A percentile compares a stretch with the other conserved stretches of the same genome.
Evolutionary conservation across 495 filamentous ascomycete species (phyloP).

Genomic region (Xylaria scruposa): DNA sequence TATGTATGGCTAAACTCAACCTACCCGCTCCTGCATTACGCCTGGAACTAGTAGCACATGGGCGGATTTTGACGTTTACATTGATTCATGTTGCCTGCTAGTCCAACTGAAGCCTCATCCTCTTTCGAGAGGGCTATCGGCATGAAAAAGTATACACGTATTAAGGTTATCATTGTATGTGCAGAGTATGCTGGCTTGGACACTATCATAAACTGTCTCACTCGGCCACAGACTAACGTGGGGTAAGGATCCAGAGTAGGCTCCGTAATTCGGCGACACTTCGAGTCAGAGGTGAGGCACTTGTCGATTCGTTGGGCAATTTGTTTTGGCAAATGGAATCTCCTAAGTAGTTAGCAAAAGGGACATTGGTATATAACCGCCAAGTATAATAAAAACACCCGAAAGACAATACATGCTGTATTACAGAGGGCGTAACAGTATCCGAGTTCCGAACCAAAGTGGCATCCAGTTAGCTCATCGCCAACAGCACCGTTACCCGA

Average conservation of each 20-base stretch:
- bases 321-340: slow-evolving; percentile 18
- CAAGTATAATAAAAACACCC: background rate
- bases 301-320: slow-evolving; percentile 18
- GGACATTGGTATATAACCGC: background rate
- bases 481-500: background rate
- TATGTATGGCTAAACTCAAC: background rate
- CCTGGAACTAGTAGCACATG: background rate
- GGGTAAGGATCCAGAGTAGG: slow-evolving; percentile 6
- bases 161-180: background rate
- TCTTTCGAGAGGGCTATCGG: background rate
- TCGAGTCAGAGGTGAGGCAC: slow-evolving; percentile 22
- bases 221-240: slow-evolving; percentile 15
- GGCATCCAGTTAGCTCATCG: background rate
- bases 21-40: slow-evolving; percentile 4
- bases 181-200: background rate
- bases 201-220: slow-evolving; percentile 9
- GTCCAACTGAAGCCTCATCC: background rate
- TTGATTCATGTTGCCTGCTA: slow-evolving; percentile 13
- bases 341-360: background rate
- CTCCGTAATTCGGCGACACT: slow-evolving; percentile 21
- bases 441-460: slow-evolving; percentile 6
- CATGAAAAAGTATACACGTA: background rate
- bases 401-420: background rate
- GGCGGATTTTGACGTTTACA: background rate
- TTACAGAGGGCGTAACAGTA: background rate